Conservation (phyloP, 2,329 filamentous ascomycete genomes). For the Penicillium sp. region DNA sequence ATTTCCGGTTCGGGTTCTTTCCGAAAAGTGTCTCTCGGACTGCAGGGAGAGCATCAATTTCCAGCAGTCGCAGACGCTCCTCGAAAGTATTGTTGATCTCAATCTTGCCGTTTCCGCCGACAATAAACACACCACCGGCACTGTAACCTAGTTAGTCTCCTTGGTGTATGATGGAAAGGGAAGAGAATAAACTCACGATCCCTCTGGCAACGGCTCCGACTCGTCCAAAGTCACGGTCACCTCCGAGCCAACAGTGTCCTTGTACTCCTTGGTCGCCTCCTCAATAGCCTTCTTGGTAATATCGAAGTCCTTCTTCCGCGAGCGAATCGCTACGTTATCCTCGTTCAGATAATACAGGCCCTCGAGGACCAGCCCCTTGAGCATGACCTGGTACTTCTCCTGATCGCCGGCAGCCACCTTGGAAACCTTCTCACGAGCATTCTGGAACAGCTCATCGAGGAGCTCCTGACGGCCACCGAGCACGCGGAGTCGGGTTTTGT, state of each 20-base stretch:
- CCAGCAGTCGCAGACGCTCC: constrained; percentile 79
- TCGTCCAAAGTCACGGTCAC: constrained; percentile 72
- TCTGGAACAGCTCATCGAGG: constrained; percentile 84
- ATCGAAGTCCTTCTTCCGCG: constrained; percentile 75
- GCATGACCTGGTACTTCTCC: constrained; percentile 67
- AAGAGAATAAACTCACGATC: constrained; percentile 62
- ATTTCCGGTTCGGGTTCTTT: constrained; percentile 91
- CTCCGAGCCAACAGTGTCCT: constrained; percentile 71
- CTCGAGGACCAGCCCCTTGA: constrained; percentile 83
- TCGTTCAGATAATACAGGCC: constrained; percentile 86
- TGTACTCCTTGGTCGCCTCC: constrained; percentile 76
- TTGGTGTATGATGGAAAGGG: neutral
- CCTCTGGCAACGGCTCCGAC: constrained; percentile 73
- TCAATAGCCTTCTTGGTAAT: constrained; percentile 74
- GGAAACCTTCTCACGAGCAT: constrained; percentile 69
- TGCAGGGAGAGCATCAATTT: constrained; percentile 78
- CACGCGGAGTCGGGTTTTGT: constrained; percentile 90
- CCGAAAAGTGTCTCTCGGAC: constrained; percentile 87
- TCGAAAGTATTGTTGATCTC: constrained; percentile 99
- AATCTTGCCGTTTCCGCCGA: constrained; percentile 86
- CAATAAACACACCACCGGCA: constrained; percentile 75
- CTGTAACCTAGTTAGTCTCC: constrained; percentile 47
- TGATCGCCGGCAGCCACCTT: constrained; percentile 55
- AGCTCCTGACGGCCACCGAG: constrained; percentile 85
- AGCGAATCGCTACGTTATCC: constrained; percentile 69